Base-by-base conservation (phyloP, 805 yeast species). In the Yarrowia sp. region DNA sequence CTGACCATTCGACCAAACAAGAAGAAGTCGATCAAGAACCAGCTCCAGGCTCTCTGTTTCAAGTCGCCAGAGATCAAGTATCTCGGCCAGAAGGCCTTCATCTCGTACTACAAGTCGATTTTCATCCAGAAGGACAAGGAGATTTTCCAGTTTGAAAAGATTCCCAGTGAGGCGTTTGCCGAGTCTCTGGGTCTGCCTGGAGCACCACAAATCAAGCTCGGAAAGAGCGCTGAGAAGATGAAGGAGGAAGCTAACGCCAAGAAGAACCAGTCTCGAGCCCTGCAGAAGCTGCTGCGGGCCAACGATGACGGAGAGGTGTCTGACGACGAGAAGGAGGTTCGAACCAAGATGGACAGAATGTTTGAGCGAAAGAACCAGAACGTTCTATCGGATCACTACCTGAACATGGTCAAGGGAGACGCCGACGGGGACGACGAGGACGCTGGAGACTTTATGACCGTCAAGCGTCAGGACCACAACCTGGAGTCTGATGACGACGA, bases 301-400 rank as follows among this genome's bases (percentile, higher is more conserved):
- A 90, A 86, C 9, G 88, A 89, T 68, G 96, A 94, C 68, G 91
- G 86, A 49, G 70, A 80, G 19, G 76, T 77, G 13, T 80, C 74
- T 2, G 81, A 77, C 0, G 75, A 30, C 69, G 82, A 75, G 67
- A 76, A 77, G 69, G 84, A 84, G 72, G 88, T 87, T 1, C 85
- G 92, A 74, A 95, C 98, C 15, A 94, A 90, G 77, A 91, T 91
- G 75, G 99, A 95, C 77, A 86, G 93, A 70, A 93, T 95, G 97
- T 95, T 95, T 79, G 96, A 92, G 76, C 86, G 99, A 76, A 84
- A 90, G 76, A 95, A 95, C 77, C 98, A 95, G 80, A 89, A 90
- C 66, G 96, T 95, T 19, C 81, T 95, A 65, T 89, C 97, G 60
- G 95, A 93, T 73, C 96, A 94, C 76, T 95, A 92, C 75, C 77